A percentile compares a stretch with the other conserved stretches of the same genome.
These are phyloP conservation scores for Adansonia madagascariensis DNA, from an alignment of 441 rosid genomes.

Conservation along the genomic window DNA sequence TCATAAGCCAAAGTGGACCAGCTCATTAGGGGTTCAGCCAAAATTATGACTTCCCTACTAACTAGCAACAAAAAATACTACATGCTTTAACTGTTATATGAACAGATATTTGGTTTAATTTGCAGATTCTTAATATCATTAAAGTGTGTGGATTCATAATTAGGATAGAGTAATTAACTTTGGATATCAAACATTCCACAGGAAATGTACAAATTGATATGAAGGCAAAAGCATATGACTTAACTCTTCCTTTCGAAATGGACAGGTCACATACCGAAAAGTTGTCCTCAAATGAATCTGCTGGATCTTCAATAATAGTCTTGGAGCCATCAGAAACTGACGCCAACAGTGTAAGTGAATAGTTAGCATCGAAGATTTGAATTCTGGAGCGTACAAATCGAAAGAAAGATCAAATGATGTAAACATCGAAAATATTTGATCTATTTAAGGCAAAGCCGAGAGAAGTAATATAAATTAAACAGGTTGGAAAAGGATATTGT, in stretches of 20 bases:
- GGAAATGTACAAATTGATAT: not conserved
- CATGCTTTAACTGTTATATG: not conserved
- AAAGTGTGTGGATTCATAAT: not conserved
- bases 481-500: not conserved
- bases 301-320: slow-evolving; percentile 45
- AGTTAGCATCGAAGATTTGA: not conserved
- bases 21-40: slow-evolving; percentile 7
- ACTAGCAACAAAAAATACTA: not conserved
- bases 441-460: not conserved
- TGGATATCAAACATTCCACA: not conserved
- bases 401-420: not conserved
- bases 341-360: slow-evolving; percentile 40
- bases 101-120: not conserved
- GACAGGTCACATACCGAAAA: slow-evolving; percentile 47
- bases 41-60: not conserved
- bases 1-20: slow-evolving; percentile 17
- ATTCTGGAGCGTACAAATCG: not conserved
- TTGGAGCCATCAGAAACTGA: slow-evolving; percentile 39
- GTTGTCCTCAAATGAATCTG: slow-evolving; percentile 53
- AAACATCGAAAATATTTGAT: not conserved
- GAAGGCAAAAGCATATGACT: not conserved
- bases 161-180: not conserved
- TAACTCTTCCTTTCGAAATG: not conserved
- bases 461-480: not conserved
- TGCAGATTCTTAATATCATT: not conserved